These are phyloP conservation scores for Macrocystidia cucumis DNA, from an alignment of 1,284 basidiomycete species.

Conservation along the genomic window DNA sequence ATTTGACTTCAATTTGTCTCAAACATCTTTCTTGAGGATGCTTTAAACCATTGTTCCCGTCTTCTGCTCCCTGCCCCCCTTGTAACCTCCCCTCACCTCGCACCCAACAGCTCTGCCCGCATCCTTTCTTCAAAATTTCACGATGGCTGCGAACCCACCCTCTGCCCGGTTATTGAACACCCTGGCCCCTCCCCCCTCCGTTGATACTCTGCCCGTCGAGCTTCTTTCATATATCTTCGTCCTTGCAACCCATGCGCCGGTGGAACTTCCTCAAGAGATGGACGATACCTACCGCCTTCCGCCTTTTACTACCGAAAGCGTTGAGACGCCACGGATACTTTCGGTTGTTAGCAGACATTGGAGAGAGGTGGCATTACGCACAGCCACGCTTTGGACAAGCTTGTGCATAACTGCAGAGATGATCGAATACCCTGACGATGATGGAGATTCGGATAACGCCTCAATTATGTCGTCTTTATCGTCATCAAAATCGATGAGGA, in stretches of 20 bases:
- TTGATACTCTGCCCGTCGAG: conserved; percentile 38
- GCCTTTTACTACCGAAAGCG: conserved; percentile 28
- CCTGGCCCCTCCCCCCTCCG: too few relatives aligned
- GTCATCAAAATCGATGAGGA: too few relatives aligned
- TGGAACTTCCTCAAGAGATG: conserved; percentile 11
- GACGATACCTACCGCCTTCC: conserved; percentile 15
- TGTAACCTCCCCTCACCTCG: conserved; percentile 1
- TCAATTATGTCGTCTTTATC: too few relatives aligned
- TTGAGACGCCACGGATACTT: conserved; percentile 32
- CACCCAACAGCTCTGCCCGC: too few relatives aligned
- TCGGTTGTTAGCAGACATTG: conserved; percentile 41
- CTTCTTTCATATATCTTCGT: conserved; percentile 42
- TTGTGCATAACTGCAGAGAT: conserved; percentile 38
- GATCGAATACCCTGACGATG: conserved; percentile 14
- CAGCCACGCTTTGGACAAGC: conserved; percentile 44
- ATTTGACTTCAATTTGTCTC: conserved; percentile 16
- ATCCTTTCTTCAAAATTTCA: too few relatives aligned
- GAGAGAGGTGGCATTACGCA: conserved; percentile 37
- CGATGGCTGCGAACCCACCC: too few relatives aligned
- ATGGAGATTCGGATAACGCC: conserved; percentile 13
- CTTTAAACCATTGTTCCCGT: conserved; percentile 10
- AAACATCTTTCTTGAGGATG: conserved; percentile 19
- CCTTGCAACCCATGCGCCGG: conserved; percentile 24
- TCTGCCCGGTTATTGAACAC: too few relatives aligned
- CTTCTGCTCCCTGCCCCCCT: conserved; percentile 3